Percentiles rank a stretch among this genome's conserved stretches.
Evolutionary conservation across 768 basidiomycete species (phyloP).

Genomic region (Mycena maculata): DNA sequence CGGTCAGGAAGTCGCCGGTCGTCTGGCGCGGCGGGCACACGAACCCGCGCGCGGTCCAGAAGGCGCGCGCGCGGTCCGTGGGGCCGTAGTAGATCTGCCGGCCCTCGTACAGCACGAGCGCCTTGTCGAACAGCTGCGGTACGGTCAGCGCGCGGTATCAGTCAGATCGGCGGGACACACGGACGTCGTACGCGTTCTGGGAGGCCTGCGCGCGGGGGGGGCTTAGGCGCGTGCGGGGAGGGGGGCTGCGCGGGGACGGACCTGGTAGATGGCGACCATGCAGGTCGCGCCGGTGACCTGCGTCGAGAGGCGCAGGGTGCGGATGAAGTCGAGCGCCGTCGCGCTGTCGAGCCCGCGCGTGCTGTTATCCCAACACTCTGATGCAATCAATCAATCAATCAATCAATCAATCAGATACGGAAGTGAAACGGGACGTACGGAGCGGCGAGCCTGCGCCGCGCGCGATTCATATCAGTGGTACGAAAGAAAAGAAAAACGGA

Average conservation of each 20-base stretch:
- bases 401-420: too few relatives aligned
- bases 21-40: constrained; percentile 56
- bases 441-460: constrained; percentile 42
- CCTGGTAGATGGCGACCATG: constrained; percentile 58
- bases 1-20: constrained; percentile 61
- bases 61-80: constrained; percentile 51
- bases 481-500: constrained; percentile 27
- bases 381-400: too few relatives aligned
- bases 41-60: constrained; percentile 60
- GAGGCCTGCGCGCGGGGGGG: constrained; percentile 38
- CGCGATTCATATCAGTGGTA: neutral
- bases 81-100: constrained; percentile 61
- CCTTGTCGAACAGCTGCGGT: constrained; percentile 55
- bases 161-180: constrained; percentile 6
- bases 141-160: neutral
- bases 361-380: constrained; percentile 64
- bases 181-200: constrained; percentile 52
- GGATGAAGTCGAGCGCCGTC: constrained; percentile 59
- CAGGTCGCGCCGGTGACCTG: constrained; percentile 55
- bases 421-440: too few relatives aligned
- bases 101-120: constrained; percentile 59
- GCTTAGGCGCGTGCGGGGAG: neutral
- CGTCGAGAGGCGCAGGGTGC: constrained; percentile 54
- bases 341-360: constrained; percentile 42
- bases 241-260: neutral